Conservation (phyloP, 805 yeast species). For the Ogataea paradorogensis region DNA sequence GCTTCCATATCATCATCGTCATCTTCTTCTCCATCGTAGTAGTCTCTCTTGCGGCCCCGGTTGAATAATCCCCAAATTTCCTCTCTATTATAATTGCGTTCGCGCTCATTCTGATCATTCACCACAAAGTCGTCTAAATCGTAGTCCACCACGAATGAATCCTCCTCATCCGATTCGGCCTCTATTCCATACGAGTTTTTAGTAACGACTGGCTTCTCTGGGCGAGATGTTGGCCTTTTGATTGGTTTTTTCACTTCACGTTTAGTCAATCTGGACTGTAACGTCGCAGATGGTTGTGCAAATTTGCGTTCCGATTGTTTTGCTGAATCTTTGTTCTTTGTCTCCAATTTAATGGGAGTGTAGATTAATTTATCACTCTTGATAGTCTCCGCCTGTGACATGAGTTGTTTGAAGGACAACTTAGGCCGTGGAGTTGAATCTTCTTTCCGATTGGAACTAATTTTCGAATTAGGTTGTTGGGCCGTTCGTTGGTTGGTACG, state of each 20-base stretch:
- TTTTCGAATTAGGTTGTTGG: not conserved
- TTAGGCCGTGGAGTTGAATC: constrained; percentile 35
- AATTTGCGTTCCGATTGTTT: constrained; percentile 19
- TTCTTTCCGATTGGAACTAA: constrained; percentile 1
- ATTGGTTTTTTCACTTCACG: constrained; percentile 22
- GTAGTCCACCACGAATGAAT: constrained; percentile 43
- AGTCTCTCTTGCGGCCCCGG: constrained; percentile 52
- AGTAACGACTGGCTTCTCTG: not conserved
- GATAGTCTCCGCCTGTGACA: constrained; percentile 64
- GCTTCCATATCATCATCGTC: constrained; percentile 87
- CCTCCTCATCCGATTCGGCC: constrained; percentile 31
- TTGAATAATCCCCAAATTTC: constrained; percentile 89
- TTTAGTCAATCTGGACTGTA: constrained; percentile 44
- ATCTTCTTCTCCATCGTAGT: constrained; percentile 43
- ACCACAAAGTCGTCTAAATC: constrained; percentile 61
- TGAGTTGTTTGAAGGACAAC: constrained; percentile 61
- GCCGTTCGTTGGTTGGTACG: not conserved
- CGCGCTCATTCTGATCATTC: constrained; percentile 35
- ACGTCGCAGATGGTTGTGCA: constrained; percentile 56
- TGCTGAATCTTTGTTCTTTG: not conserved
- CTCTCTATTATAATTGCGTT: constrained; percentile 57
- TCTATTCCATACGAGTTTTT: constrained; percentile 30
- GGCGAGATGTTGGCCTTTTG: not conserved
- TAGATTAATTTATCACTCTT: constrained; percentile 46
- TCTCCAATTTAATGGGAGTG: constrained; percentile 20